Evolutionary conservation across 192 early-diverging fungal species (phyloP), one percentile per base, ranked within the genome.

Genomic region (Phycomyces nitens): DNA sequence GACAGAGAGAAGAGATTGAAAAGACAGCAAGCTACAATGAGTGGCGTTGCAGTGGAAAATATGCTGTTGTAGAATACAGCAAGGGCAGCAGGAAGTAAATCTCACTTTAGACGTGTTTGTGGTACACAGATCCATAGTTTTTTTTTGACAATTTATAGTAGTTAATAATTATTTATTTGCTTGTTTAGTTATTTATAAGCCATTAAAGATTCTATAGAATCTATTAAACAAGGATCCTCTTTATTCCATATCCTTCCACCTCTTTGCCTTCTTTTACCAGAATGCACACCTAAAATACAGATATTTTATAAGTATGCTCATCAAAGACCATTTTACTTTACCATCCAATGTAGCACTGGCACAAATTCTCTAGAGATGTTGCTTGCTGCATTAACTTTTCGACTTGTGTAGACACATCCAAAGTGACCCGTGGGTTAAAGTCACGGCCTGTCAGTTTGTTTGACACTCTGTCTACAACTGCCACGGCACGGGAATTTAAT

Each of bases 361-460:
- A 93, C 41, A 98, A 71, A 68, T 98, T 98, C 52, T 96, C 96
- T 9, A 93, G 64, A 5, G 88, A 90, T 1, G 87, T 94, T 4
- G 96, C 94, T 75, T 97, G 91, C 59, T 85, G 74, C 21, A 98
- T 95, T 54, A 98, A 75, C 53, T 85, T 86, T 47, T 96, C 86
- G 0, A 99, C 92, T 74, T 99, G 96, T 5, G 83, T 85, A 0
- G 81, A 82, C 0, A 94, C 92, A 64, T 92, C 88, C 59, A 98
- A 69, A 0, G 84, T 81, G 43, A 82, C 78, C 52, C 92, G 83
- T 0, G 87, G 83, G 51, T 93, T 90, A 68, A 98, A 98, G 66
- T 98, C 96, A 50, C 88, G 86, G 42, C 96, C 96, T 8, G 91
- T 92, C 54, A 98, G 80, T 78, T 98, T 98, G 82, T 94, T 94